phyloP scores from a whole-genome alignment of 768 basidiomycete genomes.

The Chalciporus sphaerocephalus region DNA sequence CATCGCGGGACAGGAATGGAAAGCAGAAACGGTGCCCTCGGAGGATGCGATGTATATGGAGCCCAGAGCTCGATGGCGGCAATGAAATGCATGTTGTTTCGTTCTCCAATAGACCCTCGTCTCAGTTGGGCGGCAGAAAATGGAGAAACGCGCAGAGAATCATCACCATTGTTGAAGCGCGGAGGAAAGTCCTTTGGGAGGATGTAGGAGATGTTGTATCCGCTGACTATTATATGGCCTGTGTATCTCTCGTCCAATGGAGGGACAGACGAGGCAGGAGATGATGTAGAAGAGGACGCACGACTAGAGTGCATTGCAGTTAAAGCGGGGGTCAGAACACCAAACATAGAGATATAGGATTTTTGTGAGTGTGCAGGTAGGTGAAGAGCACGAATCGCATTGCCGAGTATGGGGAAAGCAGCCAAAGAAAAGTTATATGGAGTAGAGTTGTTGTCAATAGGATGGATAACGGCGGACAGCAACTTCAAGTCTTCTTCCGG shows the following conservation, averaged over 20 bases:
- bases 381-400: slow-evolving; percentile 65
- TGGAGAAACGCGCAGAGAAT: slow-evolving; percentile 18
- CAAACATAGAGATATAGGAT: slow-evolving; percentile 57
- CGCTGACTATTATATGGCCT: slow-evolving; percentile 71
- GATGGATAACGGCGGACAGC: slow-evolving; percentile 68
- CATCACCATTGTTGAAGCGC: slow-evolving; percentile 25
- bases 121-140: slow-evolving; percentile 36
- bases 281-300: slow-evolving; percentile 35
- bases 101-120: slow-evolving; percentile 53
- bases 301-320: slow-evolving; percentile 30
- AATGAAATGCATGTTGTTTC: slow-evolving; percentile 67
- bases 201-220: slow-evolving; percentile 73
- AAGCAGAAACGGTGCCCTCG: slow-evolving; percentile 74
- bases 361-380: slow-evolving; percentile 57
- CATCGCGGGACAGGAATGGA: slow-evolving; percentile 77
- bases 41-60: slow-evolving; percentile 63
- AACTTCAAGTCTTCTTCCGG: slow-evolving; percentile 81
- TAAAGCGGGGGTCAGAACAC: slow-evolving; percentile 35
- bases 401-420: slow-evolving; percentile 58
- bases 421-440: slow-evolving; percentile 74
- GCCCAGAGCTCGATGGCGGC: slow-evolving; percentile 75
- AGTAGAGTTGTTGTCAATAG: slow-evolving; percentile 62
- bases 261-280: slow-evolving; percentile 27
- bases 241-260: slow-evolving; percentile 65
- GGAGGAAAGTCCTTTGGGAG: slow-evolving; percentile 63